Evolutionary conservation across 2,329 filamentous ascomycete species (phyloP).

Genomic region (Colletotrichum salicis): DNA sequence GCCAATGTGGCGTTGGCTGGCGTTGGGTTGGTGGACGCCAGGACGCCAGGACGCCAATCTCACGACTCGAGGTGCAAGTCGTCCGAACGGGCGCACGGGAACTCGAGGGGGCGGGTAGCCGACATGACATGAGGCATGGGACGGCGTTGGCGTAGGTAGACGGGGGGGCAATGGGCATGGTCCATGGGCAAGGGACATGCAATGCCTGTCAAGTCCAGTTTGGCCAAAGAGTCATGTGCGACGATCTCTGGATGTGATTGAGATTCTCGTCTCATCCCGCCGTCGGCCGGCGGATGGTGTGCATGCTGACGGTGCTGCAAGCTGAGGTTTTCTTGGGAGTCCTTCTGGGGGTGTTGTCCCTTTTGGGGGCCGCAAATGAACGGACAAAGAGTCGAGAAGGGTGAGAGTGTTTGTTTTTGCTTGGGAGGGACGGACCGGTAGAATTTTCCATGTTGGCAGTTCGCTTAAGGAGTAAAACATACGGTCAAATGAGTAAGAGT

Average conservation of each 20-base stretch:
- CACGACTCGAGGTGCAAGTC: constrained; percentile 15
- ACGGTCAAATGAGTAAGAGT: not conserved
- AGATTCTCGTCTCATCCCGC: not conserved
- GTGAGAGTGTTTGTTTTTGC: not conserved
- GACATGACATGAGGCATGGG: constrained; percentile 19
- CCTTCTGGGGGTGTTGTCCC: too few relatives aligned
- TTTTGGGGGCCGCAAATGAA: not conserved
- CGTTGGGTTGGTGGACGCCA: constrained; percentile 15
- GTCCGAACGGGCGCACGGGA: constrained; percentile 32
- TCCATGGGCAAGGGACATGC: not conserved
- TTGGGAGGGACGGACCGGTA: not conserved
- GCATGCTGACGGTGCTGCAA: not conserved
- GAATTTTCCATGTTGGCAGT: not conserved
- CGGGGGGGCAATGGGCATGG: too few relatives aligned
- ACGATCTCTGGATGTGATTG: not conserved
- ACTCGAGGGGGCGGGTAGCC: constrained; percentile 22
- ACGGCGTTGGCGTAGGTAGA: not conserved
- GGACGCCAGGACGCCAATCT: constrained; percentile 26
- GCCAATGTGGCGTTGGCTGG: constrained; percentile 15
- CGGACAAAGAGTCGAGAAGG: not conserved
- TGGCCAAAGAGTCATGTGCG: constrained; percentile 24
- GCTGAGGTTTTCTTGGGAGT: not conserved
- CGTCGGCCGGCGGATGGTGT: not conserved
- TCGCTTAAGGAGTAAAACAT: not conserved
- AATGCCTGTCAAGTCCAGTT: constrained; percentile 6